A percentile compares a stretch with the other conserved stretches of the same genome.
These are phyloP conservation scores for Albophoma yamanashiensis DNA, from an alignment of 2,329 filamentous ascomycete genomes.

Conservation along the genomic window DNA sequence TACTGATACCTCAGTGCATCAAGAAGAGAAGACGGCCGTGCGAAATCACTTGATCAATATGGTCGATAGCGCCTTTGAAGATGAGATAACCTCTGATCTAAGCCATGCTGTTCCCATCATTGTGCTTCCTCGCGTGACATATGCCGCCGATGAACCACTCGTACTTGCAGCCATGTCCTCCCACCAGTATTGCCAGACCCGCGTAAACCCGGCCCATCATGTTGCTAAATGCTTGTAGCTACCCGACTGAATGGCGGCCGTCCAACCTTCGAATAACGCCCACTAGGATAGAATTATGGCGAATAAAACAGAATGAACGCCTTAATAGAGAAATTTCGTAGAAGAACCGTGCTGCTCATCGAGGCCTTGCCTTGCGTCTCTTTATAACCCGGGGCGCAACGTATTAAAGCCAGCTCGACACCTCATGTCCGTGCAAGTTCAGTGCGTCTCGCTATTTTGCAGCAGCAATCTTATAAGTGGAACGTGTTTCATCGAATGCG, in stretches of 20 bases:
- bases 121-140: not conserved
- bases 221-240: not conserved
- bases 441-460: not conserved
- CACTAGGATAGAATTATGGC: not conserved
- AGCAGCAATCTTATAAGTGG: not conserved
- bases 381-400: not conserved
- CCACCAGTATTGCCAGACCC: not conserved
- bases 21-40: not conserved
- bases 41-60: not conserved
- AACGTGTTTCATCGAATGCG: not conserved
- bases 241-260: too few relatives aligned
- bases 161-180: not conserved
- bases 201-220: not conserved
- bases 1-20: not conserved
- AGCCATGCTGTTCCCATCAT: not conserved
- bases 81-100: not conserved
- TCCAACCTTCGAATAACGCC: not conserved
- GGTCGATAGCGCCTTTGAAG: not conserved
- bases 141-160: not conserved
- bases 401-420: not conserved
- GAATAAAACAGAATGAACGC: not conserved
- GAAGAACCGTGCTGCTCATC: not conserved
- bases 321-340: not conserved
- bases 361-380: not conserved
- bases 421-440: too few relatives aligned